Evolutionary conservation across 2,329 filamentous ascomycete species (phyloP), one percentile per base, ranked within the genome.

Genomic region (Rhexocercosporidium sp.): DNA sequence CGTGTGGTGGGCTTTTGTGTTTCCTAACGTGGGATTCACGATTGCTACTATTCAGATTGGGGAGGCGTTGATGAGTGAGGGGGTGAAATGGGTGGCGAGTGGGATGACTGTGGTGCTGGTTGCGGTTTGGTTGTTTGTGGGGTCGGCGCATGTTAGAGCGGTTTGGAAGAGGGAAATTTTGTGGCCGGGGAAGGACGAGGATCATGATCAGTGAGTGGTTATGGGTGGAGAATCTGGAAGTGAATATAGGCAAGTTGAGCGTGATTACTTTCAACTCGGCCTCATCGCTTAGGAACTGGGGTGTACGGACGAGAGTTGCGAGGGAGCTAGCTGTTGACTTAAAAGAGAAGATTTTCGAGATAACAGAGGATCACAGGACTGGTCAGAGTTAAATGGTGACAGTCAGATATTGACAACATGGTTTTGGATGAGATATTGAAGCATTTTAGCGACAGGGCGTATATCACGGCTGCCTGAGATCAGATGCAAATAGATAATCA

Each of bases 1-100:
- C 1, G 86, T 86, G 0, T 90, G 87, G 87, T 91, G 86, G 85
- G 86, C 87, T 0, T 83, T 87, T 76, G 85, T 88, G 11, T 89
- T 89, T 76, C 86, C 86, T 54, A 89, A 89, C 76, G 85, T 84
- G 0, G 86, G 86, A 3, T 88, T 88, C 72, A 84, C 83, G 3
- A 78, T 89, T 56, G 84, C 84, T 2, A 87, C 85, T 0, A 86
- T 88, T 59, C 78, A 83, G 7, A 83, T 88, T 25, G 84, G 82
- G 0, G 81, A 82, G 4, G 81, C 82, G 41, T 78, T 88, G 8
- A 73, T 77, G 57, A 85, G 80, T 70, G 74, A 81, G 0, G 75
- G 77, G 0, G 79, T 87, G 3, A 72, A 80, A 37, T 86, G 84
- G 79, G 78, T 86, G 1, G 79, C 79, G 0, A 84, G 81, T 0